These are phyloP conservation scores for Neurospora hispaniola DNA, from an alignment of 495 filamentous ascomycete genomes.

Conservation along the genomic window DNA sequence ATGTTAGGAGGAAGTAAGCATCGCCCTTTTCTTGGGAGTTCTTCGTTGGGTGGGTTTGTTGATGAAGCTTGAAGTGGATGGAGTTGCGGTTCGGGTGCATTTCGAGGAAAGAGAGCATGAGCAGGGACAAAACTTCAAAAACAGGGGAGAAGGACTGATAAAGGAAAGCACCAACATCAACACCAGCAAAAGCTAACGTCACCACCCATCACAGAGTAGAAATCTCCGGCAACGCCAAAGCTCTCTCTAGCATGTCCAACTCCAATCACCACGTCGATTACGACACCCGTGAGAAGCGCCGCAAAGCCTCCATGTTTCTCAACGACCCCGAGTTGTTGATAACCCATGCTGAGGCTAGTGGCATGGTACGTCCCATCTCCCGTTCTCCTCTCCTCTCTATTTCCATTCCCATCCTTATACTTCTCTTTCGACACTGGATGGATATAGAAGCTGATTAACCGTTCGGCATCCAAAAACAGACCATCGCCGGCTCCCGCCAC, in stretches of 20 bases:
- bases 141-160: background rate
- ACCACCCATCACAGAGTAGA: background rate
- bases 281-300: constrained; percentile 22
- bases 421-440: background rate
- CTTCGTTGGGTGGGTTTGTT: too few relatives aligned
- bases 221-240: background rate
- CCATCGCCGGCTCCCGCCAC: constrained; percentile 35
- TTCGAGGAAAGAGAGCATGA: background rate
- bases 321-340: constrained; percentile 42
- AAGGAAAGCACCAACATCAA: background rate
- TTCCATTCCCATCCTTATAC: background rate
- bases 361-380: constrained; percentile 25
- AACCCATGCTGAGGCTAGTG: constrained; percentile 39
- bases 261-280: constrained; percentile 16
- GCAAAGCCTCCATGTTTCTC: constrained; percentile 33
- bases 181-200: background rate
- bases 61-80: background rate
- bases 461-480: constrained; percentile 18
- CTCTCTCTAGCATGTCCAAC: background rate
- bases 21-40: background rate
- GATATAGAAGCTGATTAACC: background rate
- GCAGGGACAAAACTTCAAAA: background rate
- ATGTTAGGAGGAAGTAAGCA: background rate
- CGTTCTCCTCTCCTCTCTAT: too few relatives aligned
- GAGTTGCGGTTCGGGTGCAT: background rate